Evolutionary conservation across 2,329 filamentous ascomycete species (phyloP), one percentile per base, ranked within the genome.

Genomic region (Diaporthe caulivora): DNA sequence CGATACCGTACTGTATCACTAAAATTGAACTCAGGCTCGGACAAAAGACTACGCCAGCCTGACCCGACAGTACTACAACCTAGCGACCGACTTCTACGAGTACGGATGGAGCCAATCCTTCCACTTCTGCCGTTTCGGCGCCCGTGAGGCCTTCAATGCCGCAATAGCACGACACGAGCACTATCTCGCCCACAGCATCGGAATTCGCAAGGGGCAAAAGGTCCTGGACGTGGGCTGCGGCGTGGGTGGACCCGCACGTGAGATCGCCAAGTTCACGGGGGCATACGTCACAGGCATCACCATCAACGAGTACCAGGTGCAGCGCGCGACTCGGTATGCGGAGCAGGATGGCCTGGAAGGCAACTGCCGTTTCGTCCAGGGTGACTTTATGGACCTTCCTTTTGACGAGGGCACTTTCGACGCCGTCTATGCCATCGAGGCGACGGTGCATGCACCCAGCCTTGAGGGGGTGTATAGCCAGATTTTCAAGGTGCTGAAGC

Each of bases 251-350:
- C 93, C 93, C 11, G 93, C 92, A 21, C 87, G 92, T 74, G 92
- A 94, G 83, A 94, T 95, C 78, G 91, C 90, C 82, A 92, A 92
- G 80, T 94, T 94, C 83, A 87, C 91, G 11, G 92, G 90, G 74
- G 91, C 88, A 80, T 90, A 93, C 76, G 88, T 94, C 67, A 87
- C 91, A 44, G 93, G 93, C 57, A 82, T 95, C 83, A 95, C 94
- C 87, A 94, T 94, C 88, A 95, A 94, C 82, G 92, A 94, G 83
- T 95, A 94, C 85, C 93, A 94, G 83, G 94, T 95, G 77, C 88
- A 94, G 82, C 90, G 93, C 75, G 92, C 92, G 6, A 91, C 89
- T 31, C 85, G 84, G 53, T 93, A 94, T 80, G 92, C 92, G 1
- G 83, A 87, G 77, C 90, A 91, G 80, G 91, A 93, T 81, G 91